Percentiles rank a stretch among this genome's conserved stretches.
Evolutionary conservation across 768 basidiomycete species (phyloP).

Genomic region (Pluteus cervinus): DNA sequence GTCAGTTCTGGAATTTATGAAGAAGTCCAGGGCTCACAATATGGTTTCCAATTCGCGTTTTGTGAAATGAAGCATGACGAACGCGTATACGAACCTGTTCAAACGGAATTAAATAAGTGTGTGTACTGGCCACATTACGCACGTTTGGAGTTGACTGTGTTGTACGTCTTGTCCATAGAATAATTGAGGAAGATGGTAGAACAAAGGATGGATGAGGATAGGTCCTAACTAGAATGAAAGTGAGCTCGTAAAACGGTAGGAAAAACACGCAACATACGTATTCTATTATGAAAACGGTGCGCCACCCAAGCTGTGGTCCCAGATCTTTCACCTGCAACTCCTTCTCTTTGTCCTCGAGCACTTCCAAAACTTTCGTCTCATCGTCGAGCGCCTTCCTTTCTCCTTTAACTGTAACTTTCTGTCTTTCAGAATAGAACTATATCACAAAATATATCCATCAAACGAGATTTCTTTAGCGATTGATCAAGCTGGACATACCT

Average conservation of each 20-base stretch:
- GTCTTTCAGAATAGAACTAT: conserved; percentile 71
- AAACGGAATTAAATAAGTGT: no score
- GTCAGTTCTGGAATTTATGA: neutral
- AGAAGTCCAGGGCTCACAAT: conserved; percentile 47
- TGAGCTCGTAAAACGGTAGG: conserved; percentile 2
- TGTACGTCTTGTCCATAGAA: conserved; percentile 67
- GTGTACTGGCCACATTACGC: conserved; percentile 13
- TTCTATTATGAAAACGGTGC: conserved; percentile 87
- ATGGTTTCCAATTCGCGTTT: conserved; percentile 93
- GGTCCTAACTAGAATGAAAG: conserved; percentile 62
- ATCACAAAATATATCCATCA: neutral
- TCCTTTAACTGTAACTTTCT: conserved; percentile 63
- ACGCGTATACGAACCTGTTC: conserved; percentile 53
- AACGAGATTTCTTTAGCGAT: neutral
- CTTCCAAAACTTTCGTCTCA: conserved; percentile 49
- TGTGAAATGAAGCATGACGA: conserved; percentile 81
- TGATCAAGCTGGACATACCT: conserved; percentile 18
- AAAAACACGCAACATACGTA: conserved; percentile 56
- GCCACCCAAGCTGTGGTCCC: conserved; percentile 86
- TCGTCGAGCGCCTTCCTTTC: conserved; percentile 60
- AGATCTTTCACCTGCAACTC: conserved; percentile 82
- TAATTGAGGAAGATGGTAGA: conserved; percentile 65
- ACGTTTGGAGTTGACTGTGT: conserved; percentile 79
- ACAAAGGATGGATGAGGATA: conserved; percentile 79
- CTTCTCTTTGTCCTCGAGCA: conserved; percentile 42